Evolutionary conservation across 371 early-diverging fungal genomes (phyloP).

Genomic region (Lichtheimia corymbifera): DNA sequence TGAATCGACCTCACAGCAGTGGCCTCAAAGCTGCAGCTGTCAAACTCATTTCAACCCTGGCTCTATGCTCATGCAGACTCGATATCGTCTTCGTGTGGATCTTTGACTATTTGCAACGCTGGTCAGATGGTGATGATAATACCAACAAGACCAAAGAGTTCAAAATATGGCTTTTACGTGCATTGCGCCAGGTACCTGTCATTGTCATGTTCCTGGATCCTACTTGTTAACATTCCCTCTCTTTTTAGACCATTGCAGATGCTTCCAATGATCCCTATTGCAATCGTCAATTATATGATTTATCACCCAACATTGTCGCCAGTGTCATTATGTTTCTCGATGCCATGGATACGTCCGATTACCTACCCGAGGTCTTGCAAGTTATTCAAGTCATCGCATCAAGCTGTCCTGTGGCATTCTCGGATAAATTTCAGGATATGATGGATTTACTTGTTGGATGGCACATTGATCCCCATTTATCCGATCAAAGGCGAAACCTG

Average conservation of each 20-base stretch:
- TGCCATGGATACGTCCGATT: slow-evolving; percentile 39
- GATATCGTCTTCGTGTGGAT: slow-evolving; percentile 30
- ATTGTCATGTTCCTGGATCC: background rate
- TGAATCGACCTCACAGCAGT: slow-evolving; percentile 10
- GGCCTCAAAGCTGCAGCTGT: slow-evolving; percentile 12
- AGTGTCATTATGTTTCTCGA: slow-evolving; percentile 39
- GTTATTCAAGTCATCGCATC: slow-evolving; percentile 27
- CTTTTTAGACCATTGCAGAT: slow-evolving; percentile 10
- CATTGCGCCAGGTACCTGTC: slow-evolving; percentile 16
- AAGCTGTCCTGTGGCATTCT: slow-evolving; percentile 28
- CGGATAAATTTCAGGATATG: slow-evolving; percentile 54
- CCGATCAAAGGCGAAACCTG: slow-evolving; percentile 34
- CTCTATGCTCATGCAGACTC: slow-evolving; percentile 35
- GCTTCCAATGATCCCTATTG: slow-evolving; percentile 8
- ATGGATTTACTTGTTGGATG: slow-evolving; percentile 71
- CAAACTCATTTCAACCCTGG: slow-evolving; percentile 14
- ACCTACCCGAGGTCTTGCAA: slow-evolving; percentile 28
- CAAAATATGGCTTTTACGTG: slow-evolving; percentile 17
- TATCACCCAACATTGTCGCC: slow-evolving; percentile 14
- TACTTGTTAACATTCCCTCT: background rate
- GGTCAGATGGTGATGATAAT: slow-evolving; percentile 8
- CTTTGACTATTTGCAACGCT: slow-evolving; percentile 16
- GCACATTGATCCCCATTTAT: slow-evolving; percentile 58
- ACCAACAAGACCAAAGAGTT: slow-evolving; percentile 10
- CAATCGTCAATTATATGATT: slow-evolving; percentile 12